phyloP scores from a whole-genome alignment of 2,329 filamentous ascomycete species.

The Exophiala calicioides region DNA sequence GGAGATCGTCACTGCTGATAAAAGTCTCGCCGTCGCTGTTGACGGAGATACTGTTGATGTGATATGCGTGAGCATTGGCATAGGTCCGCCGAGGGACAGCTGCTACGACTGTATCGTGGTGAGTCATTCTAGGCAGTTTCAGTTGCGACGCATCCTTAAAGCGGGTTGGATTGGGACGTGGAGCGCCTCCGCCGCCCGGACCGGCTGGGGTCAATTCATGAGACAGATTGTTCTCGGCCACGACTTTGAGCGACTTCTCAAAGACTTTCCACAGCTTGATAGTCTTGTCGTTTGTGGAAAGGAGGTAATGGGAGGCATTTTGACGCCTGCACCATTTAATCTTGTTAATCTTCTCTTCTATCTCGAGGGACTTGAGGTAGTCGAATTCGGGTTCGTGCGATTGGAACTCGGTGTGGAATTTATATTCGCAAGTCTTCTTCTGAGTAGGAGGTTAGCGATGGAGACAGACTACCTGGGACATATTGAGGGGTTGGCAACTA shows the following conservation, averaged over 20 bases:
- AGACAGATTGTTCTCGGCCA: conserved; percentile 97
- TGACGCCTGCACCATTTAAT: conserved; percentile 99
- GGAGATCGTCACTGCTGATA: conserved; percentile 95
- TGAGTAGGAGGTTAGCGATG: conserved; percentile 42
- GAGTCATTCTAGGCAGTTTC: conserved; percentile 92
- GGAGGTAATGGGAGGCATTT: conserved; percentile 95
- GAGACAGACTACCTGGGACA: background rate
- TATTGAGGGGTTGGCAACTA: conserved; percentile 40
- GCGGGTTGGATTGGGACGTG: conserved; percentile 68
- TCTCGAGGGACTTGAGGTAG: conserved; percentile 98
- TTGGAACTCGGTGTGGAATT: conserved; percentile 99
- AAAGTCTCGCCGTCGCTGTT: conserved; percentile 99
- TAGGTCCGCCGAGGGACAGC: conserved; percentile 95
- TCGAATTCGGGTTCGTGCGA: conserved; percentile 99
- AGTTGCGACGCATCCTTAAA: conserved; percentile 82
- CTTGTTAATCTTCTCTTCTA: conserved; percentile 99
- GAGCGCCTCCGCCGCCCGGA: conserved; percentile 72
- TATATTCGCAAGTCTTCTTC: conserved; percentile 99
- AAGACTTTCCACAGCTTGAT: conserved; percentile 99
- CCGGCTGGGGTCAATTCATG: conserved; percentile 82
- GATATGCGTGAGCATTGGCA: conserved; percentile 97
- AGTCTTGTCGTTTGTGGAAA: conserved; percentile 99
- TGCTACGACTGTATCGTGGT: conserved; percentile 97
- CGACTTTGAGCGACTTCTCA: conserved; percentile 98
- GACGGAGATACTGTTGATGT: conserved; percentile 99